Conservation (phyloP, 148 eudicot species). For the Pharnaceum exiguum region DNA sequence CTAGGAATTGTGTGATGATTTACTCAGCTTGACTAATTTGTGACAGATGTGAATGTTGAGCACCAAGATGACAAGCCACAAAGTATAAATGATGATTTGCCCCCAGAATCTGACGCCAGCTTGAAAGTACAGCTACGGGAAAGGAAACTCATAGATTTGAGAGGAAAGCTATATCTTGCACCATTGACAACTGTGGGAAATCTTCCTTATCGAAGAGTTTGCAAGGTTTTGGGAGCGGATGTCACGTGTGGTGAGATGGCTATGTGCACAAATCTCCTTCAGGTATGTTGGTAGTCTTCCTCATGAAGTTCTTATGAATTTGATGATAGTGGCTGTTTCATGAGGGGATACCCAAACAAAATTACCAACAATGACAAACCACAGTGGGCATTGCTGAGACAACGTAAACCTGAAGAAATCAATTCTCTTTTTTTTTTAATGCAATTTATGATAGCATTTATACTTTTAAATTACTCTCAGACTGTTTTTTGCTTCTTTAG, state of each 20-base stretch:
- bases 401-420: conserved; percentile 91
- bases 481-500: too few relatives aligned
- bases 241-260: conserved; percentile 99
- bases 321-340: not conserved
- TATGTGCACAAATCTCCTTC: conserved; percentile 97
- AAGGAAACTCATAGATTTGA: conserved; percentile 87
- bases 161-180: conserved; percentile 88
- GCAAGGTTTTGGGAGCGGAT: conserved; percentile 93
- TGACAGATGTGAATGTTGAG: conserved; percentile 32
- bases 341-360: not conserved
- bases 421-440: too few relatives aligned
- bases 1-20: not conserved
- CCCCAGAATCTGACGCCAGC: conserved; percentile 65
- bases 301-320: not conserved
- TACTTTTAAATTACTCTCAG: too few relatives aligned
- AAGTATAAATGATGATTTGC: conserved; percentile 12
- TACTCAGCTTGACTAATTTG: conserved; percentile 6
- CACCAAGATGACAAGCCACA: conserved; percentile 25
- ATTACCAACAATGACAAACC: too few relatives aligned
- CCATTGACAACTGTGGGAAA: conserved; percentile 97
- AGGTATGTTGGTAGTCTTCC: conserved; percentile 43
- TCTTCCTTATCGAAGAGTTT: conserved; percentile 89
- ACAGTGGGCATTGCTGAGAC: conserved; percentile 95
- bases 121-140: conserved; percentile 68
- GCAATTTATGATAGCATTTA: too few relatives aligned